Conservation (phyloP, 1,139 yeast species). For the Suhomyces choctaworum region DNA sequence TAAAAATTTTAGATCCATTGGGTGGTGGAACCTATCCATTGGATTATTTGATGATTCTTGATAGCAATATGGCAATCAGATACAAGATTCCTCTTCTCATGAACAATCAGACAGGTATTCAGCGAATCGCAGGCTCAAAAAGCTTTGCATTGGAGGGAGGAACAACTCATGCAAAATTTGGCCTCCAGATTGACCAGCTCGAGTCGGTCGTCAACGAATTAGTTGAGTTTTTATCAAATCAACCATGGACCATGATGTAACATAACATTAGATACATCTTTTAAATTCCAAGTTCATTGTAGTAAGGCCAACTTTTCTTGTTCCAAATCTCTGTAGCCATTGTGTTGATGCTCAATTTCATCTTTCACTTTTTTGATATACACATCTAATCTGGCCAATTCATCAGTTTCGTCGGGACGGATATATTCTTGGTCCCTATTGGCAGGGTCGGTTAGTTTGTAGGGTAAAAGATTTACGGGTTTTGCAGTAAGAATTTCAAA, state of each 20-base stretch:
- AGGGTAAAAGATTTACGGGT: constrained; percentile 76
- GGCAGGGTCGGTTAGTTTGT: constrained; percentile 47
- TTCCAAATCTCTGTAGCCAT: constrained; percentile 54
- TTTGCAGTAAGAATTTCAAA: constrained; percentile 73
- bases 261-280: no score
- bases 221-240: constrained; percentile 14
- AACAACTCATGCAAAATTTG: constrained; percentile 18
- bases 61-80: constrained; percentile 23
- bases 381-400: constrained; percentile 67
- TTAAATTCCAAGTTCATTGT: constrained; percentile 22
- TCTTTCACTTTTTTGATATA: constrained; percentile 63
- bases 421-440: constrained; percentile 46
- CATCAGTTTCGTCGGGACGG: constrained; percentile 66
- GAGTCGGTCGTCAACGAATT: constrained; percentile 25
- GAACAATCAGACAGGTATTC: constrained; percentile 3
- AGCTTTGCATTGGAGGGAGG: constrained; percentile 10
- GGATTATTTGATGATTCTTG: constrained; percentile 39
- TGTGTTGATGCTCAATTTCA: constrained; percentile 54
- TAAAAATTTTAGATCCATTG: constrained; percentile 43
- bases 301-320: constrained; percentile 45
- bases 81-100: constrained; percentile 25
- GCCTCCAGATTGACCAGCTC: constrained; percentile 22
- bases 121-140: constrained; percentile 1
- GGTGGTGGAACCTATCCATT: constrained; percentile 56
- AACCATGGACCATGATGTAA: background rate